Evolutionary conservation across 2,329 filamentous ascomycete genomes (phyloP), one percentile per base, ranked within the genome.

Genomic region (Hawksworthiomyces lignivorus): DNA sequence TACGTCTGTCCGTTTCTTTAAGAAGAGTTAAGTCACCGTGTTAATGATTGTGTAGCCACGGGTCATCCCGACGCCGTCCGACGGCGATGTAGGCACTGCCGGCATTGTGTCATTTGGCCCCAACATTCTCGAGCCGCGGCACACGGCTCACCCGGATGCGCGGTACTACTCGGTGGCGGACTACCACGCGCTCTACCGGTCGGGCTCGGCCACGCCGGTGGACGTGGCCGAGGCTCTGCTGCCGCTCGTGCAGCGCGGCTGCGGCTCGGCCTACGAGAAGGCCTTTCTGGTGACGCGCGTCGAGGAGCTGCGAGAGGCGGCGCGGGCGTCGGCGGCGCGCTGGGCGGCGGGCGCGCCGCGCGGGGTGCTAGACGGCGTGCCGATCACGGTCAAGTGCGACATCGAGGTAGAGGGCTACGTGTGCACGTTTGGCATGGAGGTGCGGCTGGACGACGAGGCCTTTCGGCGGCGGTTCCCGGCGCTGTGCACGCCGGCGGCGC

Each of bases 311-410:
- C 68, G 80, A 5, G 72, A 73, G 27, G 82, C 86, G 1, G 87
- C 88, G 0, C 72, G 72, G 51, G 83, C 75, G 7, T 92, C 87
- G 1, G 84, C 87, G 0, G 68, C 75, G 55, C 71, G 88, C 34
- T 94, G 84, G 61, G 75, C 77, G 44, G 65, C 71, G 14, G 83
- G 84, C 0, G 71, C 72, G 47, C 72, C 80, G 1, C 60, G 87
- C 14, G 72, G 85, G 11, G 64, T 85, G 5, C 65, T 94, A 7
- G 88, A 95, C 54, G 88, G 88, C 11, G 77, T 94, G 1, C 88
- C 87, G 0, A 75, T 94, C 36, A 84, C 82, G 0, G 76, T 92
- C 52, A 94, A 95, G 63, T 87, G 94, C 55, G 87, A 94, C 54
- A 72, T 82, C 14, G 72, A 82, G 49, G 67, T 88, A 24, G 70